Evolutionary conservation across 768 basidiomycete species (phyloP), one percentile per base, ranked within the genome.

Genomic region (Clitopilus passeckerianus): DNA sequence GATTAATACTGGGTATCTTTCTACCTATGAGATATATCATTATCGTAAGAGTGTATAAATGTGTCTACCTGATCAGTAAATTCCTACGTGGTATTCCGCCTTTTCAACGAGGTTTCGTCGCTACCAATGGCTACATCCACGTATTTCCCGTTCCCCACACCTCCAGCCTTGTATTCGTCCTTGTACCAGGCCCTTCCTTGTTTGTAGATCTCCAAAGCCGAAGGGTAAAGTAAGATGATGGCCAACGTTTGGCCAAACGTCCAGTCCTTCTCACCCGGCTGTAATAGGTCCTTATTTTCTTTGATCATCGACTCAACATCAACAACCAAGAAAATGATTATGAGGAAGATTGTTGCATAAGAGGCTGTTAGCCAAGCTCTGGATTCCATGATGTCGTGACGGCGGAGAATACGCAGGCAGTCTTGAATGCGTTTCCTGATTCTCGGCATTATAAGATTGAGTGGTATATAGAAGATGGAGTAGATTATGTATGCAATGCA

Each of bases 171-270:
- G 37, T 41, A 41, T 41, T 41, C 15, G n/a, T 41, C 37, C 37
- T 18, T 41, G 12, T 41, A 14, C n/a, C 37, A 15, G 5, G 12
- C 37, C 10, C 37, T 41, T 41, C 15, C 37, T 18, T 15, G 12
- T 12, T 41, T 18, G n/a, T 41, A 41, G n/a, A 41, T 41, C 37
- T 41, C 37, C 37, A 14, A 41, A 18, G 15, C 3, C n/a, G 37
- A 14, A 41, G 37, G 16, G 37, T 57, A 23, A 20, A 58, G 54
- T 34, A 62, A 24, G 12, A 56, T 27, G 53, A 64, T 23, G 6
- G 63, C 61, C 34, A 64, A 56, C 12, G 61, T 64, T 35, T 64
- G 63, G 35, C 63, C 63, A 50, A 64, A 64, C 23, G 63, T 52
- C 63, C 63, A 64, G 44, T 57, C 53, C 35, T 52, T 46, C 33